Evolutionary conservation across 352 stramenopile genomes (phyloP).

Genomic region (Globisporangium carolinianum): DNA sequence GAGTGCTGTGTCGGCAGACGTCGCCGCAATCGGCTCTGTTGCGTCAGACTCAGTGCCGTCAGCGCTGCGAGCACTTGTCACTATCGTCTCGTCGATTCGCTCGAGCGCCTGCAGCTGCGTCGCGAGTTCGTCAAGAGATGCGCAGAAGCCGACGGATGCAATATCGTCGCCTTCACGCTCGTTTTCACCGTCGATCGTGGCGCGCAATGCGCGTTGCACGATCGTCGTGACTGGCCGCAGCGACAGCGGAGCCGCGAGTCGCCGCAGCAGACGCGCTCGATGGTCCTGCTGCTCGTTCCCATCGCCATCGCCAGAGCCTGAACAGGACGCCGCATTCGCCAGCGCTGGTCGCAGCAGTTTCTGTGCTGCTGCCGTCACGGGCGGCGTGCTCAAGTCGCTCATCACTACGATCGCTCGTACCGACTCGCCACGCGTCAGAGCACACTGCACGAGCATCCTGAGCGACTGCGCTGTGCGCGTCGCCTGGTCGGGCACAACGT

Average conservation of each 20-base stretch:
- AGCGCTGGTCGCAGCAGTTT: constrained; percentile 22
- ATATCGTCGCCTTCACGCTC: neutral
- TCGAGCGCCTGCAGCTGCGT: constrained; percentile 6
- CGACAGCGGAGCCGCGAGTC: constrained; percentile 21
- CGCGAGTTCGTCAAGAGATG: constrained; percentile 17
- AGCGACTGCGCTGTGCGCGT: constrained; percentile 15
- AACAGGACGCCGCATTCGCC: neutral
- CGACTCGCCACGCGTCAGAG: neutral
- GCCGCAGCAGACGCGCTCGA: constrained; percentile 11
- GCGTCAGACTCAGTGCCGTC: too few species aligned
- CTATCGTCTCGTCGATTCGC: neutral
- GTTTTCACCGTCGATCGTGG: neutral
- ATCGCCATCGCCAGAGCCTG: neutral
- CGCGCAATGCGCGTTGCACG: constrained; percentile 25
- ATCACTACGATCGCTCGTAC: constrained; percentile 31
- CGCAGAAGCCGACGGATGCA: constrained; percentile 24
- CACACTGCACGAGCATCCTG: constrained; percentile 2
- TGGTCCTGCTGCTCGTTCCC: neutral
- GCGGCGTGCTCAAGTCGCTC: constrained; percentile 41
- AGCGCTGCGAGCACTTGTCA: too few species aligned
- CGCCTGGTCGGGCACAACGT: constrained; percentile 37
- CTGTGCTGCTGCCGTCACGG: constrained; percentile 36
- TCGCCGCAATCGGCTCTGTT: too few species aligned
- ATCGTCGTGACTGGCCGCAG: constrained; percentile 24
- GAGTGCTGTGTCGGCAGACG: too few species aligned